Evolutionary conservation across 257 asterid species (phyloP), one percentile per base, ranked within the genome.

Genomic region (Petrea volubilis): DNA sequence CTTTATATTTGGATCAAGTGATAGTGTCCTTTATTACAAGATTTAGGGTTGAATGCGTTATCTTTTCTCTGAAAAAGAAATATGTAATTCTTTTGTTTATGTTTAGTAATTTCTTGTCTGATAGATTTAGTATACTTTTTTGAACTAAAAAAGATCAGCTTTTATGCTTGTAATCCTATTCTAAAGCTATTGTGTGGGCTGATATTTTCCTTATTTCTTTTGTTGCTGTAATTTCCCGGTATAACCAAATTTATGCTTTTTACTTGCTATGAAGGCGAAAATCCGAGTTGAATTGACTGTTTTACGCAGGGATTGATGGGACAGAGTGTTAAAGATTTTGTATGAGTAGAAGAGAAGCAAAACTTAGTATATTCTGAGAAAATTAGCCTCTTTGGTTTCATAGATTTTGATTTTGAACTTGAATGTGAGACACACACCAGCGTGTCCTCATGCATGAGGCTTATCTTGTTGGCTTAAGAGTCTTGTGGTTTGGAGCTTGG

Each of bases 41-140:
- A 73, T 71, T 79, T 77, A 79, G 86, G 86, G 82, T 68, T 80
- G 53, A 74, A 75, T 85, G 63, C 59, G 70, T 74, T 77, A 34
- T 58, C 31, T 47, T 68, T 61, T 69, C 67, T 13, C 2, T 31
- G n/a, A 9, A 29, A n/a, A 33, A n/a, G 31, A 27, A 43, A 2
- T n/a, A 34, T 18, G 34, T 15, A 41, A n/a, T 68, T 52, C 7
- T 36, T 28, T 7, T 40, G 40, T 51, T 51, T 15, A 43, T 7
- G 9, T 28, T 15, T 15, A 15, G 25, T 21, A 24, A 29, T n/a
- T 66, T 34, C 1, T 56, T 44, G 9, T 44, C 43, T 55, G 34
- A 7, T 36, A 29, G 51, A 61, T 80, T 72, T 51, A 44, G 9
- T 64, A 67, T 66, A 14, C 10, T 9, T 3, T 46, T 38, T 41